Evolutionary conservation across 2,329 filamentous ascomycete genomes (phyloP).

Genomic region (Talaromyces sp.): DNA sequence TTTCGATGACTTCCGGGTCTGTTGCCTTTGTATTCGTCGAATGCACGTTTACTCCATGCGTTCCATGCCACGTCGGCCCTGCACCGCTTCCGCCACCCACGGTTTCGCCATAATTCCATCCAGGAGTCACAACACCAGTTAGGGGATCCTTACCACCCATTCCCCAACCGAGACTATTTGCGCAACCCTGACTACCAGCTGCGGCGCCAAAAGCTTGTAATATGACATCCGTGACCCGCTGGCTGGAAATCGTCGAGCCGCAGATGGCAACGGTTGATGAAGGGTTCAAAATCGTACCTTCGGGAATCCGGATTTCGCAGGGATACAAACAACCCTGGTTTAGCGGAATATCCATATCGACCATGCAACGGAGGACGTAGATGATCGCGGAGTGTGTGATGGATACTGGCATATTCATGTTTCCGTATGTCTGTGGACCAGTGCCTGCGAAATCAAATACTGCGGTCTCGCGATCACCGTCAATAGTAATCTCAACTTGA

Average conservation of each 20-base stretch:
- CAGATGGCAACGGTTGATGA: slow-evolving; percentile 70
- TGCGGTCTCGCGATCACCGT: slow-evolving; percentile 60
- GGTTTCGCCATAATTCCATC: slow-evolving; percentile 55
- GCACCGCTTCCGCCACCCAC: slow-evolving; percentile 72
- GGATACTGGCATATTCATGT: slow-evolving; percentile 71
- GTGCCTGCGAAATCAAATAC: slow-evolving; percentile 71
- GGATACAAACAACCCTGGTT: slow-evolving; percentile 75
- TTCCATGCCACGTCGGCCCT: slow-evolving; percentile 67
- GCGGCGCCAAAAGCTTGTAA: slow-evolving; percentile 70
- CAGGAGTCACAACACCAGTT: slow-evolving; percentile 13
- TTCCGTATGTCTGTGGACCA: slow-evolving; percentile 69
- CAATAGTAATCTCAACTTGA: slow-evolving; percentile 65
- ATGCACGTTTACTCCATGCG: slow-evolving; percentile 68
- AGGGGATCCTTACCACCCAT: slow-evolving; percentile 61
- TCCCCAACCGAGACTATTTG: slow-evolving; percentile 74
- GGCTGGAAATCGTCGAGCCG: slow-evolving; percentile 57
- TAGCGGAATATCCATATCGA: slow-evolving; percentile 70
- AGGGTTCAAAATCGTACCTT: slow-evolving; percentile 67
- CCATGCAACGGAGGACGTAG: slow-evolving; percentile 71
- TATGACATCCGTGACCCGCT: slow-evolving; percentile 72
- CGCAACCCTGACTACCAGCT: slow-evolving; percentile 69
- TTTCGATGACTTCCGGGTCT: slow-evolving; percentile 71
- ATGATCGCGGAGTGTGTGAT: slow-evolving; percentile 75
- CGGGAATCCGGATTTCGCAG: slow-evolving; percentile 66
- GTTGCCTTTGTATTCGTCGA: slow-evolving; percentile 81